Conservation (phyloP, 768 basidiomycete species). For the Rossbeevera mucosa region DNA sequence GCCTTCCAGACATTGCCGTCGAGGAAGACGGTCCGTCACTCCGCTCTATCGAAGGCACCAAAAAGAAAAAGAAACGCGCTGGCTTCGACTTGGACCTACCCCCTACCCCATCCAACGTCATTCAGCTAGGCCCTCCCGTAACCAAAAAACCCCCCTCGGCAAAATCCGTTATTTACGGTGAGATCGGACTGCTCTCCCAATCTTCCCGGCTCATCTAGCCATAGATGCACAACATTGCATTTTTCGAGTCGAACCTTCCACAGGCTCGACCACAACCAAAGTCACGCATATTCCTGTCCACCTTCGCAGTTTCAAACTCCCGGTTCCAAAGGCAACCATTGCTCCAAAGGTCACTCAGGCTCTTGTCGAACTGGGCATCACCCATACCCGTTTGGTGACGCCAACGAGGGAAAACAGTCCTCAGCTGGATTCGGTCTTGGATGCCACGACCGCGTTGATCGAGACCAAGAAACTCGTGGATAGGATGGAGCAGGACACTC, state of each 20-base stretch:
- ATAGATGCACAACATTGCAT: constrained; percentile 72
- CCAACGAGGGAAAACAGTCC: constrained; percentile 81
- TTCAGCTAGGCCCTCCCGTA: constrained; percentile 35
- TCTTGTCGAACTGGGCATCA: constrained; percentile 72
- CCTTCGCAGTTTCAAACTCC: constrained; percentile 84
- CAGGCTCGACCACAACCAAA: constrained; percentile 50
- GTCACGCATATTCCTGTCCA: constrained; percentile 73
- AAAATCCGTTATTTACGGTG: constrained; percentile 60
- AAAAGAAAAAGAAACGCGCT: constrained; percentile 49
- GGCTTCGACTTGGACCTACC: constrained; percentile 32
- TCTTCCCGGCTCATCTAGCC: constrained; percentile 14
- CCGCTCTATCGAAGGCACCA: constrained; percentile 43
- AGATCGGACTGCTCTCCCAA: neutral
- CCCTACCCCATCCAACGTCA: constrained; percentile 32
- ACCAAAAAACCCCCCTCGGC: constrained; percentile 41
- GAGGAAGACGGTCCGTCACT: constrained; percentile 56
- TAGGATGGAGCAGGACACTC: constrained; percentile 80
- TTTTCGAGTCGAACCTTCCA: constrained; percentile 55
- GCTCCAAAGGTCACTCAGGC: constrained; percentile 73
- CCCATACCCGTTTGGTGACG: constrained; percentile 80
- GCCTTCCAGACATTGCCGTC: constrained; percentile 64
- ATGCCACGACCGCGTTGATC: constrained; percentile 68
- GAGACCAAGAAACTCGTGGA: constrained; percentile 88
- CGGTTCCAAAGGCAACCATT: constrained; percentile 68
- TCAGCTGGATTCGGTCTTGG: constrained; percentile 68